Evolutionary conservation across 306 rosid genomes (phyloP).

Genomic region (Morella rubra): DNA sequence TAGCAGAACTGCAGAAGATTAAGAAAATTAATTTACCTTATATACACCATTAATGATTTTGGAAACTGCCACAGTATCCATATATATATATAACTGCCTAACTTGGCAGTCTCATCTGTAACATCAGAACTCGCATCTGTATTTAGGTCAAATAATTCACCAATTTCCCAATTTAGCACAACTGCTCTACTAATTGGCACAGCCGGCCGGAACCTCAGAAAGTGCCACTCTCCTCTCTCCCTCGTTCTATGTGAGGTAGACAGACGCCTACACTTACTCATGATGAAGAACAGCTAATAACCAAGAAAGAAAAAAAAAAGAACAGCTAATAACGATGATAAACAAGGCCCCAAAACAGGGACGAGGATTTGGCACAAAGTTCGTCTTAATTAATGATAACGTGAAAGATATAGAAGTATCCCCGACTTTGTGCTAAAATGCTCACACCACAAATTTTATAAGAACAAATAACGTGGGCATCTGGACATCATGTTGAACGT

Average conservation of each 20-base stretch:
- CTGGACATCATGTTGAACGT: background rate
- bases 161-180: conserved; percentile 26
- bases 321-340: conserved; percentile 26
- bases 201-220: conserved; percentile 7
- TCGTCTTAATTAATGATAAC: conserved; percentile 10
- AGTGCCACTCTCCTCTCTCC: background rate
- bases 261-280: conserved; percentile 25
- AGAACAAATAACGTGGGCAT: background rate
- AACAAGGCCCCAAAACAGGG: conserved; percentile 18
- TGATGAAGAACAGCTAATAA: too few species aligned
- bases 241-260: conserved; percentile 9
- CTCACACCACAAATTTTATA: background rate
- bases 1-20: background rate
- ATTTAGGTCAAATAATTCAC: conserved; percentile 13
- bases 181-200: conserved; percentile 27
- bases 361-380: conserved; percentile 5
- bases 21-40: background rate
- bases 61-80: background rate
- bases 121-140: background rate
- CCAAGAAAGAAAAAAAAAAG: too few species aligned
- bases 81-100: background rate
- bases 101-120: conserved; percentile 12
- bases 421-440: conserved; percentile 19
- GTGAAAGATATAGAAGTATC: conserved; percentile 1
- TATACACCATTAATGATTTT: background rate